phyloP scores from a whole-genome alignment of 331 rosid genomes.

The Malus hybrid region DNA sequence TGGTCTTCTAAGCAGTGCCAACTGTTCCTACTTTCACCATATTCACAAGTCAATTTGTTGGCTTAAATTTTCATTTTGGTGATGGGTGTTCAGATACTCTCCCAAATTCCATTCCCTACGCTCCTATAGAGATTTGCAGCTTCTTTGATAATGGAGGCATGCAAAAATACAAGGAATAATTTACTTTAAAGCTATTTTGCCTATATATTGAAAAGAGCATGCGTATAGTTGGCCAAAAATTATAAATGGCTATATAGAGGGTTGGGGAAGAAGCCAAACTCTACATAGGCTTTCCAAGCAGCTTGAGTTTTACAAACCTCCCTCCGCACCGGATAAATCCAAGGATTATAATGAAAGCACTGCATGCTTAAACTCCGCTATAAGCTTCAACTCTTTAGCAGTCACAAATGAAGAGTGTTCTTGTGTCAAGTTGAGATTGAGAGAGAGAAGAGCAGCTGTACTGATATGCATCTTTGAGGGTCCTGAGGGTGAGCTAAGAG shows the following conservation, averaged over 20 bases:
- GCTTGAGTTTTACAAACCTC: conserved; percentile 14
- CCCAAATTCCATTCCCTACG: neutral
- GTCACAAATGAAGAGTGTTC: neutral
- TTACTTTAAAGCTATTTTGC: neutral
- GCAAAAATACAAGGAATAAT: neutral
- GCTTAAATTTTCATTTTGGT: neutral
- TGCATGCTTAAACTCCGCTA: neutral
- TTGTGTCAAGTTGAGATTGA: neutral
- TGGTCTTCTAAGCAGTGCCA: neutral
- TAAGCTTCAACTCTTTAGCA: neutral
- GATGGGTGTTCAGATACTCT: neutral
- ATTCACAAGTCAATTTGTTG: conserved; percentile 6
- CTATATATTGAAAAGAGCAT: neutral
- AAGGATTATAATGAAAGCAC: neutral
- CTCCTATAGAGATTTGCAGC: neutral
- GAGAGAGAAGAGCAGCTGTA: conserved; percentile 31
- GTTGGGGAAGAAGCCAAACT: conserved; percentile 15
- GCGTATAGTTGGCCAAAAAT: neutral
- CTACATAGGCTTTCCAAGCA: conserved; percentile 18
- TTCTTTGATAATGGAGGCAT: neutral
- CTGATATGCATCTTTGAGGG: conserved; percentile 32
- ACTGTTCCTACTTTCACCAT: neutral
- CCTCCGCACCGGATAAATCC: neutral
- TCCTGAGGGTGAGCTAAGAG: conserved; percentile 24
- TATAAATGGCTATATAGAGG: conserved; percentile 7